Evolutionary conservation across 306 rosid genomes (phyloP).

Genomic region (Acmispon strigosus): DNA sequence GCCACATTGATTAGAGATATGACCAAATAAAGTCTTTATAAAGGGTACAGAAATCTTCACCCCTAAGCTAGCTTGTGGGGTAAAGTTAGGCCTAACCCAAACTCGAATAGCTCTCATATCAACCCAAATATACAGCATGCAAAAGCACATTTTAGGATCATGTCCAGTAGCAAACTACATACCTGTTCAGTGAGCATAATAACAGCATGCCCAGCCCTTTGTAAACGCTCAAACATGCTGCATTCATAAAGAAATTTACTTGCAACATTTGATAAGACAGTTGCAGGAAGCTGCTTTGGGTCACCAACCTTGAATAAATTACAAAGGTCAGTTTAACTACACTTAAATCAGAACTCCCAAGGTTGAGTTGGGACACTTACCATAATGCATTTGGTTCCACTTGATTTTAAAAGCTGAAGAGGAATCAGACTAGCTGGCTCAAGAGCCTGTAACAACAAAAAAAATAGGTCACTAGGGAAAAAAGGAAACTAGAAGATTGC

Average conservation of each 20-base stretch:
- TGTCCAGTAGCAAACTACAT: slow-evolving; percentile 10
- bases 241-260: slow-evolving; percentile 79
- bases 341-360: slow-evolving; percentile 9
- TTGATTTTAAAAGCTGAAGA: slow-evolving; percentile 89
- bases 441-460: slow-evolving; percentile 58
- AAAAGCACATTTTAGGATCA: slow-evolving; percentile 10
- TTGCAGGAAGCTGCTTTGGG: slow-evolving; percentile 99
- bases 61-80: too few relatives aligned
- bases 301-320: slow-evolving; percentile 81
- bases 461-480: slow-evolving; percentile 17
- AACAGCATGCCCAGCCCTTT: slow-evolving; percentile 91
- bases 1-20: too few relatives aligned
- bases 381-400: slow-evolving; percentile 80
- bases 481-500: slow-evolving; percentile 13
- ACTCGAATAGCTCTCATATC: neutral
- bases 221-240: slow-evolving; percentile 98
- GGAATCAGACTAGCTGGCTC: slow-evolving; percentile 98
- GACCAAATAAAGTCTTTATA: too few relatives aligned
- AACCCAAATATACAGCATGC: slow-evolving; percentile 1
- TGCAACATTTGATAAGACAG: slow-evolving; percentile 84
- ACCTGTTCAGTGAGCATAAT: slow-evolving; percentile 92
- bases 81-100: too few relatives aligned
- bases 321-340: slow-evolving; percentile 30
- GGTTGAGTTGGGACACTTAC: slow-evolving; percentile 34
- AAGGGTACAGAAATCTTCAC: too few relatives aligned